A percentile compares a stretch with the other conserved stretches of the same genome.
phyloP scores from a whole-genome alignment of 2,329 filamentous ascomycete genomes.

The Cladorrhinum sp. region DNA sequence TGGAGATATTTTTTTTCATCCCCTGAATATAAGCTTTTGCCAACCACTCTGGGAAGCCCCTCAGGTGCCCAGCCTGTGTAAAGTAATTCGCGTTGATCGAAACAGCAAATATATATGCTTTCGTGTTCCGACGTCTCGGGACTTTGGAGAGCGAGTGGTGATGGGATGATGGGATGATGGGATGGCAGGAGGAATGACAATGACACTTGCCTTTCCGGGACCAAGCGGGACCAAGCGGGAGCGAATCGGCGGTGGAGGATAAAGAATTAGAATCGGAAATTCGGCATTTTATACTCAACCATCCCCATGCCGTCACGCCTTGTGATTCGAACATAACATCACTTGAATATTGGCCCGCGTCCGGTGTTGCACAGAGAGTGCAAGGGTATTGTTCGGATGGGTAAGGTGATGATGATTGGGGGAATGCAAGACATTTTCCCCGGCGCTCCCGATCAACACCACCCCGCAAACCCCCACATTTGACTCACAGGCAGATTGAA shows the following conservation, averaged over 20 bases:
- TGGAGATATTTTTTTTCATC: not conserved
- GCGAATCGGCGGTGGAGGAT: not conserved
- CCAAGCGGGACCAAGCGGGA: not conserved
- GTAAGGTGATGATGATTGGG: not conserved
- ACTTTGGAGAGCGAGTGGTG: not conserved
- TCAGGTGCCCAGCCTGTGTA: not conserved
- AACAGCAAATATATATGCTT: not conserved
- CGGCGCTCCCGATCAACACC: not conserved
- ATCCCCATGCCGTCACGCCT: not conserved
- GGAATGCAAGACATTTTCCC: not conserved
- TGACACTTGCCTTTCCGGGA: not conserved
- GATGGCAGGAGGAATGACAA: not conserved
- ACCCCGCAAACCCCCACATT: slow-evolving; percentile 18
- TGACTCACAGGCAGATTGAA: slow-evolving; percentile 13
- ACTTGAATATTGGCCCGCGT: not conserved
- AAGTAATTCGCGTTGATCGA: not conserved
- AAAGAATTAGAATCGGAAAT: not conserved
- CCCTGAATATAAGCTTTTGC: not conserved
- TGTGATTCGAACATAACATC: not conserved
- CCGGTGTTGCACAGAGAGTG: not conserved
- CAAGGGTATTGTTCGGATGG: not conserved
- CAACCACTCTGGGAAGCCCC: not conserved
- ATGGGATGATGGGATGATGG: not conserved
- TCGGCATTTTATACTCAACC: not conserved
- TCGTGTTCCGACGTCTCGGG: not conserved